Percentiles rank a stretch among this genome's conserved stretches.
phyloP scores from a whole-genome alignment of 2,329 filamentous ascomycete genomes.

The Pezizomycotina sp. region DNA sequence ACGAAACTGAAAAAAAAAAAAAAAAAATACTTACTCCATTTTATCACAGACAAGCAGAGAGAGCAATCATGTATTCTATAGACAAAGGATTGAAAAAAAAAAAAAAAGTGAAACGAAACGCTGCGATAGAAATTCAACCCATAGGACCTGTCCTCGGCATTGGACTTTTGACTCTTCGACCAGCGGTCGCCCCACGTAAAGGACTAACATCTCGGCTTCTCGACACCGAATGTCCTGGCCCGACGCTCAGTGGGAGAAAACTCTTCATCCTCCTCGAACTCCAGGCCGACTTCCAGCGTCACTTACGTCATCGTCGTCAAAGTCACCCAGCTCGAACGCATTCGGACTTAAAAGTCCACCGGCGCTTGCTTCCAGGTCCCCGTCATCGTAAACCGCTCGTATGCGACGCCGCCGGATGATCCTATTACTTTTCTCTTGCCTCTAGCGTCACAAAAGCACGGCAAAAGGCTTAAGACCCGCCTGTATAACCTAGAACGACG shows the following conservation, averaged over 20 bases:
- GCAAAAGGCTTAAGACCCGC: slow-evolving; percentile 9
- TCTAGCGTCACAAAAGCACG: slow-evolving; percentile 9
- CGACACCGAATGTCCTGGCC: slow-evolving; percentile 9
- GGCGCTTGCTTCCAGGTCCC: slow-evolving; percentile 8
- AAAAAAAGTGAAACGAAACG: too few relatives aligned
- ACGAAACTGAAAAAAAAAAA: too few relatives aligned
- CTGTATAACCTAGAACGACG: slow-evolving; percentile 37
- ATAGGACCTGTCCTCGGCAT: slow-evolving; percentile 15
- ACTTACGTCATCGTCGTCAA: slow-evolving; percentile 8
- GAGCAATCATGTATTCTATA: too few relatives aligned
- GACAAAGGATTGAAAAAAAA: too few relatives aligned
- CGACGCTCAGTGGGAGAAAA: slow-evolving; percentile 15
- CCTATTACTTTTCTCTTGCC: slow-evolving; percentile 2
- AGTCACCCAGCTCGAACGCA: slow-evolving; percentile 12
- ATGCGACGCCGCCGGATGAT: slow-evolving; percentile 1
- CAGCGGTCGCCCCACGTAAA: slow-evolving; percentile 11
- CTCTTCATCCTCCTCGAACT: slow-evolving; percentile 4
- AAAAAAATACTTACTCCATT: too few relatives aligned
- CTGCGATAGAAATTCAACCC: too few relatives aligned
- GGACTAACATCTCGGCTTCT: slow-evolving; percentile 17
- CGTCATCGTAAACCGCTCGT: slow-evolving; percentile 15
- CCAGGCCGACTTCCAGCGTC: slow-evolving; percentile 4
- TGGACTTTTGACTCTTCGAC: slow-evolving; percentile 15
- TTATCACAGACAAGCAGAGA: too few relatives aligned
- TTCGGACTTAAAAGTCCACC: slow-evolving; percentile 4